Base-by-base conservation (phyloP, 2,329 filamentous ascomycete species). In the Nothopassalora personata region DNA sequence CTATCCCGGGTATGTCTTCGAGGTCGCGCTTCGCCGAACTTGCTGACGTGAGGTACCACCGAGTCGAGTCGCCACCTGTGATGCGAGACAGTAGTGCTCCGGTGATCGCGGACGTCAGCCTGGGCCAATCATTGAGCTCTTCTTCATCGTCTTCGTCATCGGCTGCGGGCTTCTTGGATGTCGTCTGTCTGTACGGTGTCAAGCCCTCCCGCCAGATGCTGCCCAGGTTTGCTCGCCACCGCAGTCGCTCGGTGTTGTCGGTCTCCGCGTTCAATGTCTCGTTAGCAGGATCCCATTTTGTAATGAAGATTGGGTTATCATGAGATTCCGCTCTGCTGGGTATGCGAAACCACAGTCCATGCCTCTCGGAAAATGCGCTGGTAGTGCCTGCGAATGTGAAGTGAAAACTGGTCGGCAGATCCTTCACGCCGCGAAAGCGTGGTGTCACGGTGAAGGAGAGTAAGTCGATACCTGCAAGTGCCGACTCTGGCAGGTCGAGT, bases 371-470 rank as follows among this genome's bases (percentile, higher is more conserved):
- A 13, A 85, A 76, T 2, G 80, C 81, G 53, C 79, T 77, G 57
- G 82, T 84, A 19, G 81, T 79, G 27, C 83, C 81, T 0, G 80
- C 82, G 68, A 86, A 87, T 18, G 85, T 71, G 64, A 87, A 86
- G 68, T 87, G 85, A 68, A 81, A 78, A 47, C 84, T 84, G 1
- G 74, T 66, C 0, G 84, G 82, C 4, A 87, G 66, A 63, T 83
- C 79, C 62, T 81, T 83, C 65, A 87, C 80, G 30, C 85, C 85
- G 58, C 79, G 78, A 71, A 87, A 87, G 54, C 81, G 80, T 10
- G 82, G 76, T 10, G 83, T 83, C 4, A 83, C 82, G 15, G 83
- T 86, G 72, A 87, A 87, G 49, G 84, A 83, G 53, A 86, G 77
- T 52, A 82, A 64, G 69, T 83, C 73, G 68, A 84, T 80, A 60